Base-by-base conservation (phyloP, 768 basidiomycete species). In the Naematelia aurantialba region DNA sequence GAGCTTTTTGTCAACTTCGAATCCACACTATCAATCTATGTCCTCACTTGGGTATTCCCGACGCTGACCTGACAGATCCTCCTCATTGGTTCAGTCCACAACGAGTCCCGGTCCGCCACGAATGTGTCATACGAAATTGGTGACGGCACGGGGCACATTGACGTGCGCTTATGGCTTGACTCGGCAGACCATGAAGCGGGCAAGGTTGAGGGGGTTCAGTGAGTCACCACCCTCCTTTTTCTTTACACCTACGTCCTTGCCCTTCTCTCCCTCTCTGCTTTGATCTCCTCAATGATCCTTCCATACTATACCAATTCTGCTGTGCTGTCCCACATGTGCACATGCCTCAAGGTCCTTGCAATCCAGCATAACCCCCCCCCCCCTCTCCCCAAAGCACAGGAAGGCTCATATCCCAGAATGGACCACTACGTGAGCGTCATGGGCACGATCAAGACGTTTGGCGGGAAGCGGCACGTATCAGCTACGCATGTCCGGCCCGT, bases 381-480 rank as follows among this genome's bases (percentile, higher is more conserved):
- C n/a, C n/a, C n/a, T n/a, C n/a, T n/a, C n/a, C n/a, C n/a, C n/a
- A n/a, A n/a, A n/a, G n/a, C n/a, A n/a, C n/a, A n/a, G n/a, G n/a
- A n/a, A n/a, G n/a, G n/a, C n/a, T n/a, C 34, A 39, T 17, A 39
- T 39, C 34, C 17, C 69, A 93, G 90, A 52, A 86, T 87, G 74
- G 82, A 84, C n/a, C 81, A 80, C 44, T 91, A 87, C 73, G 86
- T 92, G 34, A 85, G 89, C 14, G 84, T 93, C 46, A 83, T 88
- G 27, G 94, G 94, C 11, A 80, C 81, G 12, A 78, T 98, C 61
- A 94, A 94, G 76, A 82, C 81, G 12, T 96, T 94, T 74, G 83
- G 84, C 34, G 84, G 82, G 71, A 91, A 88, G 76, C 81, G 85
- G 74, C 89, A 91, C 75, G 82, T 99, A 70, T 89, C 88, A 56